Evolutionary conservation across 139 green algal species (phyloP), one percentile per base, ranked within the genome.

Genomic region (Coelastrella sp.): DNA sequence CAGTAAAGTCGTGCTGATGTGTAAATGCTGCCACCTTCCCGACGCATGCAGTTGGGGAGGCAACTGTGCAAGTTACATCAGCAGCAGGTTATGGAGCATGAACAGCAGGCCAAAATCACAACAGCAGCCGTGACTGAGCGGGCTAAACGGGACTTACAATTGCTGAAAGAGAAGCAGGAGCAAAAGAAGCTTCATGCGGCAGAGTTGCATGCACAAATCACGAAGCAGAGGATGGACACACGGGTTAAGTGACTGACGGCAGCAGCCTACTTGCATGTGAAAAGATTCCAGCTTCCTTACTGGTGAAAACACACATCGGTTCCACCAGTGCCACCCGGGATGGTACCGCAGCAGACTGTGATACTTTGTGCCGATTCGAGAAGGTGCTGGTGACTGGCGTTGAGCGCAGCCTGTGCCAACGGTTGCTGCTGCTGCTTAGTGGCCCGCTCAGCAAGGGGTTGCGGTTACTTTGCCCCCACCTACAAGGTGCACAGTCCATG

Each of bases 131-230:
- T 19, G 5, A 88, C 83, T 4, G 66, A 88, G 83, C 83, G 54
- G 32, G 68, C 68, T 68, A 88, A 81, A 54, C 6, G 19, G 14
- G 83, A 81, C 56, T 68, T 88, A 32, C 66, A 80, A 73, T 4
- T 88, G 83, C 66, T 88, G 5, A 88, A 80, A 19, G 47, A 88
- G 47, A 65, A 66, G 68, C 83, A 81, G 54, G 23, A 86, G 59
- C 14, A 8, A 56, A 66, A 47, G 47, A 68, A 59, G 82, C 65
- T 87, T 13, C 65, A 87, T 79, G 83, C 81, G 11, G 10, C 47
- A 14, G 47, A 32, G 47, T 13, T 83, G 77, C 77, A 65, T 22
- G 8, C 5, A 58, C 77, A 64, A 13, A 20, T 83, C 47, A 32
- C 47, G 6, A 57, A 57, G 23, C 74, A 80, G 23, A 16, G 20